phyloP scores from a whole-genome alignment of 2,329 filamentous ascomycete species.

The Aspergillus felis region DNA sequence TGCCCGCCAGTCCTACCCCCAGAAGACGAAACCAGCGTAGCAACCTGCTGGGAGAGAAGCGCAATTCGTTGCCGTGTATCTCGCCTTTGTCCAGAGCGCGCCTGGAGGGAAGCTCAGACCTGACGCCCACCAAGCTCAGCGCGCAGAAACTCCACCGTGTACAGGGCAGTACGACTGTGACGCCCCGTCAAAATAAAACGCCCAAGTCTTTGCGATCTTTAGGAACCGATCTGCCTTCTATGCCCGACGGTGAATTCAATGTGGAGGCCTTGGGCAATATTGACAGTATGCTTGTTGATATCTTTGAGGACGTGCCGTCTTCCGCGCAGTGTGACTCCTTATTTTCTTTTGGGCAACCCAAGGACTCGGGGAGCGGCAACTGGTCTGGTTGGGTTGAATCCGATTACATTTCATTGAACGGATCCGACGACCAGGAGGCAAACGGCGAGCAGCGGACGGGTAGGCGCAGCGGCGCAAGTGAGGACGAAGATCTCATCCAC shows the following conservation, averaged over 20 bases:
- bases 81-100: constrained; percentile 29
- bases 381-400: constrained; percentile 39
- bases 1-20: constrained; percentile 51
- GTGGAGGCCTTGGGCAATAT: constrained; percentile 26
- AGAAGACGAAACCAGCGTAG: constrained; percentile 52
- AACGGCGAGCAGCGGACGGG: constrained; percentile 1
- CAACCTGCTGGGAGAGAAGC: constrained; percentile 32
- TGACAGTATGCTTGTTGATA: constrained; percentile 36
- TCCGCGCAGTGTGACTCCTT: constrained; percentile 23
- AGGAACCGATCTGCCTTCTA: constrained; percentile 14
- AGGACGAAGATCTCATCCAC: constrained; percentile 32
- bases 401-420: constrained; percentile 30
- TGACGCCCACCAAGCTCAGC: constrained; percentile 28
- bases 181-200: constrained; percentile 20
- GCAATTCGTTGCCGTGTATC: constrained; percentile 35
- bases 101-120: constrained; percentile 17
- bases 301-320: constrained; percentile 32
- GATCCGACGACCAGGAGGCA: constrained; percentile 22
- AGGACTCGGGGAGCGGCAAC: constrained; percentile 19
- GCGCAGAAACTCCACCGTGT: constrained; percentile 32
- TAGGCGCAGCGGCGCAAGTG: constrained; percentile 3
- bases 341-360: constrained; percentile 25
- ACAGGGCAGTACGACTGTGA: constrained; percentile 20
- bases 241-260: constrained; percentile 23
- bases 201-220: constrained; percentile 21